phyloP scores from a whole-genome alignment of 805 yeast genomes.

The Priceomyces medius region DNA sequence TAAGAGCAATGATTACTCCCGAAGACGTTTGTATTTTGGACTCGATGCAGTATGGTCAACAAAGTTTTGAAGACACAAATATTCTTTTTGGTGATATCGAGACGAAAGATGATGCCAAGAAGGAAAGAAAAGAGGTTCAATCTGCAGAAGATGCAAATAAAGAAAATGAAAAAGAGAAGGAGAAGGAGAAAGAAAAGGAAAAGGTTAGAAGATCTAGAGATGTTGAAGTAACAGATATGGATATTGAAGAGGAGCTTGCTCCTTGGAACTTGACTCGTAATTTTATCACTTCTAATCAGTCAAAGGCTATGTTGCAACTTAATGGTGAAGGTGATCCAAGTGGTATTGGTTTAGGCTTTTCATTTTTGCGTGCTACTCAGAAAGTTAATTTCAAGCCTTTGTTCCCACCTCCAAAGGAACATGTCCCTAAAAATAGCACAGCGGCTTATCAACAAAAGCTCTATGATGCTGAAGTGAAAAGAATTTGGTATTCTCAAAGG shows the following conservation, averaged over 20 bases:
- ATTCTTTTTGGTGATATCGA: conserved; percentile 43
- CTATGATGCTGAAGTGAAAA: conserved; percentile 83
- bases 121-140: conserved; percentile 42
- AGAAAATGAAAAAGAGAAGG: conserved; percentile 13
- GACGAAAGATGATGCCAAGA: conserved; percentile 26
- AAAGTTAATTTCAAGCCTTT: conserved; percentile 77
- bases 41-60: conserved; percentile 93
- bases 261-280: conserved; percentile 95
- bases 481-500: conserved; percentile 88
- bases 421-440: conserved; percentile 38
- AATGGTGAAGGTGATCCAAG: conserved; percentile 96
- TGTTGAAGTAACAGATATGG: conserved; percentile 50
- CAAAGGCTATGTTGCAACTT: conserved; percentile 93
- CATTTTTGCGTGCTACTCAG: conserved; percentile 88
- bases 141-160: conserved; percentile 16
- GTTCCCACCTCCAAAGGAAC: conserved; percentile 35
- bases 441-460: conserved; percentile 74
- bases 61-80: conserved; percentile 77
- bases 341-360: conserved; percentile 85
- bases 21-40: conserved; percentile 87
- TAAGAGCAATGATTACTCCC: conserved; percentile 82
- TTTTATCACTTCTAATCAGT: conserved; percentile 90
- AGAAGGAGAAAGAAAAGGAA: conserved; percentile 19
- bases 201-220: conserved; percentile 32
- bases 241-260: conserved; percentile 79